These are phyloP conservation scores for Ustilago sp. DNA, from an alignment of 1,284 basidiomycete genomes.

Conservation along the genomic window DNA sequence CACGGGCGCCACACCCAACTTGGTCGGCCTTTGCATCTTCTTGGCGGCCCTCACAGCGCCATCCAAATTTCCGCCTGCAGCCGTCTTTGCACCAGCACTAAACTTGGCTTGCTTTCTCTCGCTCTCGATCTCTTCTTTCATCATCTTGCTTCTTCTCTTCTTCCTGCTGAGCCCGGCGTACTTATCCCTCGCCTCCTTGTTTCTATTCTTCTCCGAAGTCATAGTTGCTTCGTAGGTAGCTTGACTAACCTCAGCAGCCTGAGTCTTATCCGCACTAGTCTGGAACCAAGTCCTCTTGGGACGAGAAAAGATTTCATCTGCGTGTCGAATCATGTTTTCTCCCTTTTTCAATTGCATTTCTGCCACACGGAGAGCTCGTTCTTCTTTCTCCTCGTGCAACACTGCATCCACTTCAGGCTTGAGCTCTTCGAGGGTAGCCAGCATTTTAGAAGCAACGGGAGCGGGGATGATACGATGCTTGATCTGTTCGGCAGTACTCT, in stretches of 20 bases:
- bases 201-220: slow-evolving; percentile 30
- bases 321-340: slow-evolving; percentile 93
- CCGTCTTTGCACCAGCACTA: slow-evolving; percentile 25
- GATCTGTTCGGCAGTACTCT: slow-evolving; percentile 83
- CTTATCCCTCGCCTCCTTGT: slow-evolving; percentile 29
- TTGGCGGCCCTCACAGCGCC: slow-evolving; percentile 64
- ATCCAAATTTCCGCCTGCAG: slow-evolving; percentile 30
- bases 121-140: slow-evolving; percentile 61
- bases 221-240: slow-evolving; percentile 58
- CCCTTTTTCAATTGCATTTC: slow-evolving; percentile 98
- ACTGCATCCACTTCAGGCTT: slow-evolving; percentile 85
- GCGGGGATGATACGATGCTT: slow-evolving; percentile 88
- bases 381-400: slow-evolving; percentile 92
- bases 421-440: slow-evolving; percentile 78
- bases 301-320: slow-evolving; percentile 91
- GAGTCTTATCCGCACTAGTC: slow-evolving; percentile 81
- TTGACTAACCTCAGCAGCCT: slow-evolving; percentile 56
- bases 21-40: slow-evolving; percentile 56
- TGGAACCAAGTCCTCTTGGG: slow-evolving; percentile 99
- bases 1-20: slow-evolving; percentile 53
- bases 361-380: slow-evolving; percentile 79
- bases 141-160: slow-evolving; percentile 58
- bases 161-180: slow-evolving; percentile 62
- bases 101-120: slow-evolving; percentile 34
- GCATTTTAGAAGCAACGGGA: slow-evolving; percentile 82